Evolutionary conservation across 805 yeast genomes (phyloP).

Genomic region (Wickerhamiella qilinensis): DNA sequence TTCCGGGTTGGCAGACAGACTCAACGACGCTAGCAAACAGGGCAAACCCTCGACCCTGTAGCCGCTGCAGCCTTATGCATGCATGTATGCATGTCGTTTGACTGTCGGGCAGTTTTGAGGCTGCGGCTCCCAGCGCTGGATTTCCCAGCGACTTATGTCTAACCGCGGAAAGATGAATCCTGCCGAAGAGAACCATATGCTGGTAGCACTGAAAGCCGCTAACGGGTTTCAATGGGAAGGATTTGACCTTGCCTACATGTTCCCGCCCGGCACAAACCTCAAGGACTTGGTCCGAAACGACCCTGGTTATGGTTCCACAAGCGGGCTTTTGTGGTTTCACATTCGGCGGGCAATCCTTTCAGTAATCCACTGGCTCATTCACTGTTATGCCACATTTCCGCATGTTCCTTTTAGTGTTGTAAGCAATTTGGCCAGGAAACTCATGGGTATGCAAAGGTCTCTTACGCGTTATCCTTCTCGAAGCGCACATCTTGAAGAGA

Average conservation of each 20-base stretch:
- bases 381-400: background rate
- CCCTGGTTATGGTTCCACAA: background rate
- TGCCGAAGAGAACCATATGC: background rate
- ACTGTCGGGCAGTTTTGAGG: too few species aligned
- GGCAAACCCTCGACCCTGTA: too few species aligned
- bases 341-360: background rate
- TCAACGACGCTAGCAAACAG: too few species aligned
- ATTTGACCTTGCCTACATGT: background rate
- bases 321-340: background rate
- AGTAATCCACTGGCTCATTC: background rate
- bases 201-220: background rate
- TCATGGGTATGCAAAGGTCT: background rate
- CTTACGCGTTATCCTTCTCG: background rate
- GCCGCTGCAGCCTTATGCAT: too few species aligned
- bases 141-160: too few species aligned
- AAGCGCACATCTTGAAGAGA: background rate
- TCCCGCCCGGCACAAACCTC: constrained; percentile 3
- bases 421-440: background rate
- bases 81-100: too few species aligned
- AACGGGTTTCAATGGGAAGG: background rate
- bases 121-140: too few species aligned
- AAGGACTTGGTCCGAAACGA: background rate
- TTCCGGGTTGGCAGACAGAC: too few species aligned
- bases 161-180: too few species aligned
- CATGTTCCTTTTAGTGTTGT: background rate